A percentile compares a stretch with the other conserved stretches of the same genome.
These are phyloP conservation scores for Leishmania turanica DNA, from an alignment of 208 protist genomes.

Conservation along the genomic window DNA sequence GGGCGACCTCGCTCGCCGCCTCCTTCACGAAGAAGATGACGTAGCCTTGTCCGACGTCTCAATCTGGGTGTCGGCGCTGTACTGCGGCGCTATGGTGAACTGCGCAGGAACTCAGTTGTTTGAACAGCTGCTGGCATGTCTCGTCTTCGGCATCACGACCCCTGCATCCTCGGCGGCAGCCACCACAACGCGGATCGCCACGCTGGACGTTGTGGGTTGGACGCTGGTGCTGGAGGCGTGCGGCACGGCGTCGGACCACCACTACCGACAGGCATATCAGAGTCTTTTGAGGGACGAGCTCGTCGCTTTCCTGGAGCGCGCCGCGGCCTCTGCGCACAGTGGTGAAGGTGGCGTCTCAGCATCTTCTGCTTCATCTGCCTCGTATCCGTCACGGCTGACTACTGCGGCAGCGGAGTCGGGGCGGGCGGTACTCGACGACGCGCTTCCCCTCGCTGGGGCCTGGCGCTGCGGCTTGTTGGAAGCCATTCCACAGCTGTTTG, in stretches of 20 bases:
- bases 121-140: conserved; percentile 52
- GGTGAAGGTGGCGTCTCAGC: not conserved
- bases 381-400: not conserved
- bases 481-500: conserved; percentile 41
- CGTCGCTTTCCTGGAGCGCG: conserved; percentile 13
- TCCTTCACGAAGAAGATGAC: conserved; percentile 19
- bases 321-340: not conserved
- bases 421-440: not conserved
- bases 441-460: conserved; percentile 1
- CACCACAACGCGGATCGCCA: not conserved
- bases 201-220: conserved; percentile 39
- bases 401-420: not conserved
- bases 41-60: conserved; percentile 2
- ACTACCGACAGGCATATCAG: conserved; percentile 13
- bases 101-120: conserved; percentile 65
- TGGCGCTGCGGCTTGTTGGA: conserved; percentile 47
- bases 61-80: conserved; percentile 48
- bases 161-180: not conserved
- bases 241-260: conserved; percentile 30
- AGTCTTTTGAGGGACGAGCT: conserved; percentile 5
- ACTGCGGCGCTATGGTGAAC: conserved; percentile 51
- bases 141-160: conserved; percentile 31
- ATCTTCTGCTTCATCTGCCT: not conserved
- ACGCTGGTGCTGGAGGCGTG: conserved; percentile 46
- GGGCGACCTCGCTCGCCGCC: conserved; percentile 5